A percentile compares a stretch with the other conserved stretches of the same genome.
These are phyloP conservation scores for Podaxis sp. DNA, from an alignment of 768 basidiomycete species.

Conservation along the genomic window DNA sequence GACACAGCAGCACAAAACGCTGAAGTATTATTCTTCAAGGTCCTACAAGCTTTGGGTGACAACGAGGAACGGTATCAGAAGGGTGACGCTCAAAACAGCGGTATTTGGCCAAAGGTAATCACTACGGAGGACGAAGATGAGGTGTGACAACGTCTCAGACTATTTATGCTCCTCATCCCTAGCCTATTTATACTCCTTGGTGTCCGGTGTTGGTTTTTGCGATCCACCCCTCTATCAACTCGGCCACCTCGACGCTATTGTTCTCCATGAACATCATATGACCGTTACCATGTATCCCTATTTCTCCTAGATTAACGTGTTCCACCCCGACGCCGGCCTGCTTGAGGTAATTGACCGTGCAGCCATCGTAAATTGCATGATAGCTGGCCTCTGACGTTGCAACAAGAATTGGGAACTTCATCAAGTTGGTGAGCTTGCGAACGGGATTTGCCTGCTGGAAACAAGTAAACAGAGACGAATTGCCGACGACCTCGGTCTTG, in stretches of 20 bases:
- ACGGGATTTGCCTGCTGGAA: constrained; percentile 40
- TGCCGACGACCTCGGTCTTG: constrained; percentile 20
- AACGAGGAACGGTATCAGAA: background rate
- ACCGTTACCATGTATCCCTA: constrained; percentile 48
- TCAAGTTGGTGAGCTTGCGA: constrained; percentile 36
- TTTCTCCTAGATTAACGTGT: constrained; percentile 32
- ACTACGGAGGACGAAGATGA: constrained; percentile 1
- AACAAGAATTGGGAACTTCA: constrained; percentile 38
- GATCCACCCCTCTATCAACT: constrained; percentile 34
- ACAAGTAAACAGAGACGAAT: constrained; percentile 30
- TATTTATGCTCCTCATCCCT: background rate
- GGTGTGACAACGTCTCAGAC: background rate
- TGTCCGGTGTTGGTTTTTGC: background rate
- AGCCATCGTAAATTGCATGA: constrained; percentile 44
- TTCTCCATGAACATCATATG: constrained; percentile 57
- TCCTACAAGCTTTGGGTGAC: background rate
- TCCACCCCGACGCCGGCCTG: constrained; percentile 42
- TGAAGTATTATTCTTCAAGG: constrained; percentile 29
- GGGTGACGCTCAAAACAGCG: background rate
- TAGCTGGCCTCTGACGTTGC: constrained; percentile 48
- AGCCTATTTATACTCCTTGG: background rate
- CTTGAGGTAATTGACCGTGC: constrained; percentile 37
- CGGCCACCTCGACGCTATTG: constrained; percentile 40
- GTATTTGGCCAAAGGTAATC: constrained; percentile 1
- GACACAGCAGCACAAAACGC: constrained; percentile 56